Evolutionary conservation across 306 rosid genomes (phyloP).

Genomic region (Malus sylvestris): DNA sequence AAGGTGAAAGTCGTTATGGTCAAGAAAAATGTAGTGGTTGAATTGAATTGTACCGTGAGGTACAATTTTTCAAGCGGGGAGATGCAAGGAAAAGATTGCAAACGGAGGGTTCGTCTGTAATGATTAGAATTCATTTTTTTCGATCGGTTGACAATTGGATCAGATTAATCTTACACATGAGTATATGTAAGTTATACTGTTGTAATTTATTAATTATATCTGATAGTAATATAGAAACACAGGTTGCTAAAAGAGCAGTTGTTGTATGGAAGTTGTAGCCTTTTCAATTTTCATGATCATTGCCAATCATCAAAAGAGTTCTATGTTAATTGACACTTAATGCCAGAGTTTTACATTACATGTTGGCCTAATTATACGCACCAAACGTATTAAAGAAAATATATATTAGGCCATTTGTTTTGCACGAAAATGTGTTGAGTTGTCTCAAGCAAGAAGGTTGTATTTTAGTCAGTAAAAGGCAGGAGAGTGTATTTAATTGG

Average conservation of each 20-base stretch:
- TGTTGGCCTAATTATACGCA: background rate
- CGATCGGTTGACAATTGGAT: background rate
- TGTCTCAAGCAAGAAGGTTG: too few relatives aligned
- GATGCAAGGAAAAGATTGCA: conserved; percentile 16
- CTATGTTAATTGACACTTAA: background rate
- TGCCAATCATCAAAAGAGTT: background rate
- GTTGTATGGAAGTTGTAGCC: background rate
- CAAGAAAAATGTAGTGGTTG: conserved; percentile 25
- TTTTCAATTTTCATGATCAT: background rate
- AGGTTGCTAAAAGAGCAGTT: background rate
- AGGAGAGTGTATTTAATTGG: too few relatives aligned
- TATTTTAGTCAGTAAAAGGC: too few relatives aligned
- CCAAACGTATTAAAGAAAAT: background rate
- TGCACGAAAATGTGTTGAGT: too few relatives aligned
- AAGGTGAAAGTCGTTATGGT: conserved; percentile 22
- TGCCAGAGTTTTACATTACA: background rate
- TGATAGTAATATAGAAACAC: background rate
- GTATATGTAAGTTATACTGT: background rate
- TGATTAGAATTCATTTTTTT: background rate
- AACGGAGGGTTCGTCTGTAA: background rate
- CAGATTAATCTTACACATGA: background rate
- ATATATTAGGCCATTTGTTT: too few relatives aligned
- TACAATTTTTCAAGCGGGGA: conserved; percentile 1
- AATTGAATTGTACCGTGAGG: conserved; percentile 23
- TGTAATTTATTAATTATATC: background rate